phyloP scores from a whole-genome alignment of 208 protist genomes.

The Trypanosoma caninum region DNA sequence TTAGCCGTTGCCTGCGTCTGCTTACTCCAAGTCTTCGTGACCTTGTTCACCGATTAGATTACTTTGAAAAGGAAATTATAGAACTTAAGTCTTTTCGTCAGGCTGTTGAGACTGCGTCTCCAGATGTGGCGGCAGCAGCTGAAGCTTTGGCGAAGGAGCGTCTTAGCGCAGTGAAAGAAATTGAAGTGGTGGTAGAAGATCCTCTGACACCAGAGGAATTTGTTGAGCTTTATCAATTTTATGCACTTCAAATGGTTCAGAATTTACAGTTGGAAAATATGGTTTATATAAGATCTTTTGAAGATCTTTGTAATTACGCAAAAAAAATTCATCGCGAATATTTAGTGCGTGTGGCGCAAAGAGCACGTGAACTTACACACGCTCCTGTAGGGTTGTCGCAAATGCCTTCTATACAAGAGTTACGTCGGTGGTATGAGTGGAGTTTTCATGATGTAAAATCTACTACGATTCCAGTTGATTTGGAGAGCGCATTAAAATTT shows the following conservation, averaged over 20 bases:
- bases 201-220: conserved; percentile 67
- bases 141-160: conserved; percentile 35
- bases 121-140: conserved; percentile 44
- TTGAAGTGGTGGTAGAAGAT: conserved; percentile 27
- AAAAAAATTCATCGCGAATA: conserved; percentile 51
- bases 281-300: conserved; percentile 37
- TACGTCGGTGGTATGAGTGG: conserved; percentile 71
- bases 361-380: conserved; percentile 37
- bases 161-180: conserved; percentile 23
- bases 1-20: conserved; percentile 8
- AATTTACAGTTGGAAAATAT: conserved; percentile 44
- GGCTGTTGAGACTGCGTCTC: conserved; percentile 50
- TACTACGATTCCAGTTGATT: conserved; percentile 29
- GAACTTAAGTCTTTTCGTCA: conserved; percentile 65
- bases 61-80: conserved; percentile 74
- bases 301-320: conserved; percentile 49
- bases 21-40: conserved; percentile 19
- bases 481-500: conserved; percentile 35
- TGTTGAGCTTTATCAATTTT: conserved; percentile 70
- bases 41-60: conserved; percentile 54
- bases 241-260: conserved; percentile 45
- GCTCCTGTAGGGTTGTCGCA: conserved; percentile 66
- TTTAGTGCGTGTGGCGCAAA: conserved; percentile 49
- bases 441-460: conserved; percentile 70
- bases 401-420: conserved; percentile 63